A percentile compares a stretch with the other conserved stretches of the same genome.
These are phyloP conservation scores for Neofusicoccum sp. DNA, from an alignment of 2,329 filamentous ascomycete species.

Conservation along the genomic window DNA sequence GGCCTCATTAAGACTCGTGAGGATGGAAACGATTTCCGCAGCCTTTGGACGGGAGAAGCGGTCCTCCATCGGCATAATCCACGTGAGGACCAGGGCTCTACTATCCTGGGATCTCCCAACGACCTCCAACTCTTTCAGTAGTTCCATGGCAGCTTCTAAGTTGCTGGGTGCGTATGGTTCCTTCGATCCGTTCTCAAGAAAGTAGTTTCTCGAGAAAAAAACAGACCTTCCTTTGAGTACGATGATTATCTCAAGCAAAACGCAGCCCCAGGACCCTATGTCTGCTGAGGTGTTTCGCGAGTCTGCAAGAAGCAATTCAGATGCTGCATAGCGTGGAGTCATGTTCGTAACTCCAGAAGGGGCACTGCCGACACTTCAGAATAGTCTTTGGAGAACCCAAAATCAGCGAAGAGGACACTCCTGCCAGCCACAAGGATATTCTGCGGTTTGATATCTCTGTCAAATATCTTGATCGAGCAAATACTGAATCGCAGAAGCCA, in stretches of 20 bases:
- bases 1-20: no score
- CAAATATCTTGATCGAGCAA: slow-evolving; percentile 23
- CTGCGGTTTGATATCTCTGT: slow-evolving; percentile 27
- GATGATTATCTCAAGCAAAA: slow-evolving; percentile 24
- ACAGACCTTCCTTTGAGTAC: slow-evolving; percentile 25
- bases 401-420: slow-evolving; percentile 25
- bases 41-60: no score
- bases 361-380: slow-evolving; percentile 15
- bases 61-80: no score
- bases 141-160: no score
- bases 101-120: no score
- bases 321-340: slow-evolving; percentile 23
- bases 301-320: slow-evolving; percentile 22
- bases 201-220: no score
- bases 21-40: no score
- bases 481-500: slow-evolving; percentile 30
- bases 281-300: slow-evolving; percentile 23
- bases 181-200: no score
- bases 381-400: slow-evolving; percentile 26
- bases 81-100: no score
- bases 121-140: no score
- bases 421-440: slow-evolving; percentile 26
- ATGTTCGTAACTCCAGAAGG: slow-evolving; percentile 20
- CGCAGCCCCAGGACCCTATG: slow-evolving; percentile 26
- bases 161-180: no score